Conservation (phyloP, 2,329 filamentous ascomycete genomes). For the Cryphonectria radicalis region DNA sequence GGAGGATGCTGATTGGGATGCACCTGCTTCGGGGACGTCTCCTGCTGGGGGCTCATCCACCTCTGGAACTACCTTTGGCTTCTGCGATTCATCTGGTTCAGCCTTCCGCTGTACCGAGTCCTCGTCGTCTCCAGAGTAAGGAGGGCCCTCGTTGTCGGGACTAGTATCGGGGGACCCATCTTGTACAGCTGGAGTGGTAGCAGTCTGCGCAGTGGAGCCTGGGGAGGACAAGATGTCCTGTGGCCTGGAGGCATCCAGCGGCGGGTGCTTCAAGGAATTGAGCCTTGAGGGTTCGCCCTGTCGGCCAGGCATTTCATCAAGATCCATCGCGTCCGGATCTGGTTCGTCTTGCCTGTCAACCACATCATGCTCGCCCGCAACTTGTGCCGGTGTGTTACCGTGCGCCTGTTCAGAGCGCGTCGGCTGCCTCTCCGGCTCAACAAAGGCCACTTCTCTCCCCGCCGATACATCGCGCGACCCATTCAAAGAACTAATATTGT, state of each 20-base stretch:
- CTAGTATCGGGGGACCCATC: constrained; percentile 75
- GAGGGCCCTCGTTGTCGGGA: constrained; percentile 68
- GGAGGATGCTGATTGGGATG: constrained; percentile 46
- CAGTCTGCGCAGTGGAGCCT: constrained; percentile 72
- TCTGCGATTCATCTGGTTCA: constrained; percentile 35
- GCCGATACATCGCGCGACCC: constrained; percentile 9
- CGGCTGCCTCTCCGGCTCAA: constrained; percentile 17
- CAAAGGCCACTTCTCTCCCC: constrained; percentile 24
- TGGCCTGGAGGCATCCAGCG: constrained; percentile 42
- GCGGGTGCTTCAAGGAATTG: constrained; percentile 41
- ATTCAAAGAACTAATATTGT: not conserved
- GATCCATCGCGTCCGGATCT: constrained; percentile 27
- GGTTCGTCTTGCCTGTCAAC: constrained; percentile 32
- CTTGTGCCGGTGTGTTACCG: not conserved
- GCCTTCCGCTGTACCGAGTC: constrained; percentile 48
- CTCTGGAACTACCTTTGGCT: constrained; percentile 27
- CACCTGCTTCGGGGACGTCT: constrained; percentile 21
- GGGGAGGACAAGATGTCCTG: constrained; percentile 58
- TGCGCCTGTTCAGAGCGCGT: constrained; percentile 1
- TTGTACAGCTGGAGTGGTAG: constrained; percentile 71
- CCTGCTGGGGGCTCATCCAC: constrained; percentile 29
- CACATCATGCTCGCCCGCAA: not conserved
- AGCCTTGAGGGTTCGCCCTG: constrained; percentile 36
- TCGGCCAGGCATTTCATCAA: constrained; percentile 35
- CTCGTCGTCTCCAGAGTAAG: constrained; percentile 55